Percentiles rank a stretch among this genome's conserved stretches.
Evolutionary conservation across 805 yeast species (phyloP).

Genomic region (Saccharomycopsis vini): DNA sequence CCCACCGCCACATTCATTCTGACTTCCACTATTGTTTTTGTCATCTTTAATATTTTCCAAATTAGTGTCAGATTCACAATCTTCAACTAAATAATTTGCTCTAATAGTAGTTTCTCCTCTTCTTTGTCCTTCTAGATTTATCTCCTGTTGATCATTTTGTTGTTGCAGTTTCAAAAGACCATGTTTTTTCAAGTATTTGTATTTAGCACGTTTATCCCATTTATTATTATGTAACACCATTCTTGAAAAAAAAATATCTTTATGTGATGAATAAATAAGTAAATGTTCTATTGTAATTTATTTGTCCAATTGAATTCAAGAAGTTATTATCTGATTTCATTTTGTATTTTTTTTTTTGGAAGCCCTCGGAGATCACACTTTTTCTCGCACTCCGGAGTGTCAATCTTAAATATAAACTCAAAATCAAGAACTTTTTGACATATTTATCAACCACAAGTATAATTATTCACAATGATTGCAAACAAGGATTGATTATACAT

Average conservation of each 20-base stretch:
- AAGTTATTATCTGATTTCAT: no score
- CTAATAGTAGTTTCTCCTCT: not conserved
- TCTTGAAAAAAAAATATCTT: not conserved
- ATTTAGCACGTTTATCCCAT: constrained; percentile 42
- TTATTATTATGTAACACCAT: constrained; percentile 48
- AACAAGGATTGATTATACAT: no score
- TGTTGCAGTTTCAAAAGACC: constrained; percentile 22
- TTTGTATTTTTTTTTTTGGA: no score
- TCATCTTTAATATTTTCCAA: not conserved
- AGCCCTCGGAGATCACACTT: no score
- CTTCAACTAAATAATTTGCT: not conserved
- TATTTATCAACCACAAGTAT: no score
- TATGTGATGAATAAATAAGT: no score
- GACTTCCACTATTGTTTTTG: not conserved
- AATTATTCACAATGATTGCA: no score
- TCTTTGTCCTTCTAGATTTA: not conserved
- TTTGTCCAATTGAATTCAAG: no score
- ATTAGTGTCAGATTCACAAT: not conserved
- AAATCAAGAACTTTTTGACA: no score
- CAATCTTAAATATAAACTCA: no score
- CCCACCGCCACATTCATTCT: not conserved
- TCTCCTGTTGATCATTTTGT: constrained; percentile 11
- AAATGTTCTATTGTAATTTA: no score
- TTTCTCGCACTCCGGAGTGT: no score
- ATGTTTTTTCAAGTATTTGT: constrained; percentile 35